Evolutionary conservation across 257 asterid genomes (phyloP), one percentile per base, ranked within the genome.

Genomic region (Pogostemon cablin): DNA sequence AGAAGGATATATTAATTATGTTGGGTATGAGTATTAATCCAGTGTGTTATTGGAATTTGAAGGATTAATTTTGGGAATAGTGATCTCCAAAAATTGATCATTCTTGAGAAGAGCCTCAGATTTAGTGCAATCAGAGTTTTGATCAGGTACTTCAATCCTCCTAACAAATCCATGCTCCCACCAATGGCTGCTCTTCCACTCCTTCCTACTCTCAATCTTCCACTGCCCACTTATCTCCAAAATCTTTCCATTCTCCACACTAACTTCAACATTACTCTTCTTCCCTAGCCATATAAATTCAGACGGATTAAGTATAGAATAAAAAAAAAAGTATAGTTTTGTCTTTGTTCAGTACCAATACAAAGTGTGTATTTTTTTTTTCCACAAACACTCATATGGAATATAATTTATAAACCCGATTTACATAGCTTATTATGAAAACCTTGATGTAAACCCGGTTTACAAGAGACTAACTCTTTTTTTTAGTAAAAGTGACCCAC

Each of bases 111-210:
- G 62, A 61, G 96, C 98, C 57, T 86, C 92, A 8, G 80, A 32
- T 80, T 80, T 87, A 47, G 73, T 82, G 88, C 89, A 87, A 15
- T 85, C 96, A 8, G 82, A 47, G 47, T 83, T 75, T 15, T 81
- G 84, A 56, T 34, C 57, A 7, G 92, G 90, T 66, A 91, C 69
- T 62, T 91, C 98, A 43, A 91, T 62, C 87, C 98, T 80, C 47
- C 98, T 73, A 17, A 86, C 96, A 56, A 40, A 89, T 7, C 96
- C 96, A n/a, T 86, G 80, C 83, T 91, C 98, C 96, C 96, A 91
- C 98, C 96, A 89, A 0, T 78, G 77, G 55, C 82, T 37, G 43
- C 72, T 78, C 77, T 68, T 86, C 98, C 98, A 87, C 20, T 85
- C 85, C 73, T 73, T 64, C 75, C 57, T 76, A 1, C 65, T 6